Conservation (phyloP, 2,329 filamentous ascomycete species). For the Mycocentrospora acerina region DNA sequence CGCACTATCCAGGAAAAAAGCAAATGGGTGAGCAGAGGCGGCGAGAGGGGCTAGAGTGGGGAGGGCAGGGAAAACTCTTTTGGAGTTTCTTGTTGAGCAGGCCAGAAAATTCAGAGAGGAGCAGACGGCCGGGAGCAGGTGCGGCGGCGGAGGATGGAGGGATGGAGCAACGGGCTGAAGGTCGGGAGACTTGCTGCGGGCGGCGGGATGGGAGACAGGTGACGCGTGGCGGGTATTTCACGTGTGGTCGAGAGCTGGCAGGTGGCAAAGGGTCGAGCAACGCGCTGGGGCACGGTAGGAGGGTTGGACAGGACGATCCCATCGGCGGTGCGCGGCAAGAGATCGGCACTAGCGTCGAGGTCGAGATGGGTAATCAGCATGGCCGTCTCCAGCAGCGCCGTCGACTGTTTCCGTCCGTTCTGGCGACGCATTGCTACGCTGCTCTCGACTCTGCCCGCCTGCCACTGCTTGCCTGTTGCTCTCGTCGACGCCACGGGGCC, state of each 20-base stretch:
- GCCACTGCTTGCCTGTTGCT: too few species aligned
- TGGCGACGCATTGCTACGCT: too few species aligned
- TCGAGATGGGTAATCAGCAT: too few species aligned
- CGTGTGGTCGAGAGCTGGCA: background rate
- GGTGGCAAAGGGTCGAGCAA: background rate
- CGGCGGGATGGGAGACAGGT: conserved; percentile 2
- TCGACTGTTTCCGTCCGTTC: too few species aligned
- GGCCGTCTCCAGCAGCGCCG: too few species aligned
- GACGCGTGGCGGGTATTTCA: too few species aligned
- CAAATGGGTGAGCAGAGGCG: conserved; percentile 25
- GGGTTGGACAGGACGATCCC: background rate
- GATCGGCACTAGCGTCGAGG: too few species aligned
- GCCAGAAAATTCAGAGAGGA: conserved; percentile 25
- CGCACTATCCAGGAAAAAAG: conserved; percentile 32
- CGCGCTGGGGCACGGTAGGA: background rate
- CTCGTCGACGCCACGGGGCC: too few species aligned
- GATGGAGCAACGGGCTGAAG: conserved; percentile 3
- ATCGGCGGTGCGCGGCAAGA: too few species aligned
- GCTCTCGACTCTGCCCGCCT: too few species aligned
- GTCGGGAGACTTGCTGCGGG: conserved; percentile 14
- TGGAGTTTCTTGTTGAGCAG: conserved; percentile 28
- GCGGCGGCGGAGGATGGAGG: conserved; percentile 12
- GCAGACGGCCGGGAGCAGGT: conserved; percentile 22
- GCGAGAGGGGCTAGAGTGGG: conserved; percentile 22
- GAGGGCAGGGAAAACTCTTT: conserved; percentile 28